Evolutionary conservation across 768 basidiomycete genomes (phyloP), one percentile per base, ranked within the genome.

Genomic region (Basidioascus undulatus): DNA sequence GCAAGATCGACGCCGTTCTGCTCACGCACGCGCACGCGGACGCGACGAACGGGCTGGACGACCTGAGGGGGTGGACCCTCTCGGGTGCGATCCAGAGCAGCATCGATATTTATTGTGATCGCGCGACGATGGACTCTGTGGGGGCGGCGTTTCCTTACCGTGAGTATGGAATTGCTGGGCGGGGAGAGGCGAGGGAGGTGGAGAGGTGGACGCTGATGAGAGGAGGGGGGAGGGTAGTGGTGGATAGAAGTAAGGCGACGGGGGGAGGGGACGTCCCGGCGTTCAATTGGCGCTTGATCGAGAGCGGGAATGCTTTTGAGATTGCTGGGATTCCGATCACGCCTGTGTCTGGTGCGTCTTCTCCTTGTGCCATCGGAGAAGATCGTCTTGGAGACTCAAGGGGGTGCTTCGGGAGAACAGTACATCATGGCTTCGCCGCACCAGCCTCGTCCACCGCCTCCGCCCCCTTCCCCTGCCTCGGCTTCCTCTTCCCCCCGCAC

Each of bases 1-100:
- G 82, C 49, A 60, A 63, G 45, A 74, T 77, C 40, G 72, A 78
- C 49, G 73, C 70, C 32, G 64, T 89, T 9, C 61, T 92, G 13
- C 70, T 89, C 32, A 86, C 82, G 0, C 83, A 87, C 57, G 72
- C 79, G 7, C 84, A 87, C 59, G 51, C 57, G 46, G 60, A 61
- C 42, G 83, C 84, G 6, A 80, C 83, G 62, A 82, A 83, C 51
- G 84, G 84, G 3, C 57, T 89, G 42, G 84, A 89, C 58, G 84
- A 89, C 56, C 61, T 87, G 28, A 65, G 49, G 79, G 79, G 66
- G 39, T 83, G 80, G 80, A 83, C 80, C 2, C 55, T 81, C 47
- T 49, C 57, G 28, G 56, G 62, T 26, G 65, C 67, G 16, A 74
- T 83, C 33, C 78, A 83, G 54, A 46, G 62, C 1, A 64, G 72